Evolutionary conservation across 2,329 filamentous ascomycete species (phyloP).

Genomic region (Aspergillus sp.): DNA sequence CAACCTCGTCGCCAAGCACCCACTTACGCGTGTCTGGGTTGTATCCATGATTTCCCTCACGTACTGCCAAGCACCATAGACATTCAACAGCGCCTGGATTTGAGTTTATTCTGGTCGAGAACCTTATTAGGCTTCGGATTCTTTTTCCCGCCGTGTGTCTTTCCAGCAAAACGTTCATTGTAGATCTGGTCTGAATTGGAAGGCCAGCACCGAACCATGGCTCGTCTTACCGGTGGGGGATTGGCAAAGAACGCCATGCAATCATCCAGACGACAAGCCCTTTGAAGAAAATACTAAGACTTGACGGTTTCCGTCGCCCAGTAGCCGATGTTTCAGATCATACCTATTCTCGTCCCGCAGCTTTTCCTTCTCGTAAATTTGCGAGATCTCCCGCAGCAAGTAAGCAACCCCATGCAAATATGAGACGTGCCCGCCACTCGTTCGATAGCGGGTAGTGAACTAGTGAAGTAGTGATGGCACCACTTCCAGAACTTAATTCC

Average conservation of each 20-base stretch:
- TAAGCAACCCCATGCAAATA: constrained; percentile 2
- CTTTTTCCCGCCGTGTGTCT: neutral
- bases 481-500: constrained; percentile 6
- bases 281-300: neutral
- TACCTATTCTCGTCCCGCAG: neutral
- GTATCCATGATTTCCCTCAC: too few relatives aligned
- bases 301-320: neutral
- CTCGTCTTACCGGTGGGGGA: neutral
- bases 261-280: neutral
- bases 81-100: neutral
- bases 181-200: neutral
- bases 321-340: neutral
- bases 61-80: neutral
- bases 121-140: neutral
- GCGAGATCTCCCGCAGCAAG: neutral
- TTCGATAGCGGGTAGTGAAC: neutral
- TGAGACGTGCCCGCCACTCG: constrained; percentile 10
- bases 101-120: neutral
- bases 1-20: too few relatives aligned
- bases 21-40: too few relatives aligned
- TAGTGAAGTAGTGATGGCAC: constrained; percentile 1
- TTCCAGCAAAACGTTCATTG: neutral
- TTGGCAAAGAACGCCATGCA: neutral
- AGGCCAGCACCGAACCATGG: neutral
- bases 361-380: neutral